Evolutionary conservation across 768 basidiomycete genomes (phyloP).

Genomic region (Kwoniella europaea): DNA sequence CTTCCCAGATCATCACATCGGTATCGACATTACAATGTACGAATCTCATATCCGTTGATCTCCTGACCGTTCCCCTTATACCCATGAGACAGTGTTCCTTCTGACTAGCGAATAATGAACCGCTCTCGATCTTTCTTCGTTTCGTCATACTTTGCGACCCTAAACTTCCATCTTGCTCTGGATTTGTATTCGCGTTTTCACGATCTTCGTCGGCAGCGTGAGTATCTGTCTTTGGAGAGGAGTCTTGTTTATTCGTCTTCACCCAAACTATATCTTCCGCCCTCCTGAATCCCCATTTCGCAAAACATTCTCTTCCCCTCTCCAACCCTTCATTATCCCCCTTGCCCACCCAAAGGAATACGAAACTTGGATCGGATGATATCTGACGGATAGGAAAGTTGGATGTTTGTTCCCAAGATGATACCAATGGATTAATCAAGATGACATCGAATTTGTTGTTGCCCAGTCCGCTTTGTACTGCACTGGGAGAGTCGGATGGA

Average conservation of each 20-base stretch:
- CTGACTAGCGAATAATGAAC: slow-evolving; percentile 73
- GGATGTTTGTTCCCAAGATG: slow-evolving; percentile 75
- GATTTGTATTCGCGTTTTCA: slow-evolving; percentile 56
- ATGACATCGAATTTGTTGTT: slow-evolving; percentile 82
- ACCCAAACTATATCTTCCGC: slow-evolving; percentile 99
- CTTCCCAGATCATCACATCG: slow-evolving; percentile 62
- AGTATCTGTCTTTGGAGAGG: too few species aligned
- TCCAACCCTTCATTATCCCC: slow-evolving; percentile 90
- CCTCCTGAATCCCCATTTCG: slow-evolving; percentile 82
- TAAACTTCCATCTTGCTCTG: slow-evolving; percentile 61
- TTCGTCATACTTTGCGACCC: too few species aligned
- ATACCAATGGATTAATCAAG: slow-evolving; percentile 75
- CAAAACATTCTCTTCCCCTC: slow-evolving; percentile 84
- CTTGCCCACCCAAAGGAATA: slow-evolving; percentile 94
- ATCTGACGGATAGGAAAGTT: slow-evolving; percentile 79
- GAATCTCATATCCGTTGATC: slow-evolving; percentile 93
- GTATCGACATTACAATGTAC: slow-evolving; percentile 96
- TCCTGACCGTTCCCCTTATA: slow-evolving; percentile 91
- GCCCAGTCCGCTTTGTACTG: neutral
- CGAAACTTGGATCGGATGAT: slow-evolving; percentile 87
- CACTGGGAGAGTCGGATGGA: slow-evolving; percentile 32
- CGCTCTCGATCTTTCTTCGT: neutral
- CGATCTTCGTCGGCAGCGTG: neutral
- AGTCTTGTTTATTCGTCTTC: slow-evolving; percentile 72
- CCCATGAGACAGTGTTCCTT: slow-evolving; percentile 98